Evolutionary conservation across 805 yeast genomes (phyloP).

Genomic region (Pichia exigua): DNA sequence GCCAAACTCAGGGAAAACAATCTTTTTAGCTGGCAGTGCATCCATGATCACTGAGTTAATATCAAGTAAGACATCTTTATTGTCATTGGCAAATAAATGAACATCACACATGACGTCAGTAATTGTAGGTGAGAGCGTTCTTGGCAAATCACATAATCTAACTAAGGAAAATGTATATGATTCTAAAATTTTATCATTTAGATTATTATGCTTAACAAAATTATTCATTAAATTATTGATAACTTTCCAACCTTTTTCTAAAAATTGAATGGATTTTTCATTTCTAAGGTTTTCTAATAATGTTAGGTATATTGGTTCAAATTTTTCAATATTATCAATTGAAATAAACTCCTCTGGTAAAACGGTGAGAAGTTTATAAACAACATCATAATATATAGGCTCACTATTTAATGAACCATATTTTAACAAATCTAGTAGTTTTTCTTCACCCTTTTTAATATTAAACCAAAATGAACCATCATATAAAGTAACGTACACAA

Average conservation of each 20-base stretch:
- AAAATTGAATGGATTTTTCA: constrained; percentile 20
- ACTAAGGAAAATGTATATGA: constrained; percentile 11
- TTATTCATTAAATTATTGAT: constrained; percentile 13
- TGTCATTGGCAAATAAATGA: constrained; percentile 12
- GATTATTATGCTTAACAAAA: constrained; percentile 2
- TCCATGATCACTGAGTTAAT: constrained; percentile 17
- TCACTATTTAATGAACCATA: constrained; percentile 49
- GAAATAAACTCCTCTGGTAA: constrained; percentile 19
- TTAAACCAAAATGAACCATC: constrained; percentile 46
- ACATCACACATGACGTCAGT: constrained; percentile 9
- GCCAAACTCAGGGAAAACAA: constrained; percentile 13
- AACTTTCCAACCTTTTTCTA: constrained; percentile 23
- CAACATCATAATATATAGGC: constrained; percentile 37
- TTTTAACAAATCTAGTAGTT: constrained; percentile 38
- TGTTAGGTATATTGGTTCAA: constrained; percentile 10
- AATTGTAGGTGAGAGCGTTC: constrained; percentile 10
- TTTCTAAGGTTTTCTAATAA: constrained; percentile 16
- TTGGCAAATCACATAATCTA: constrained; percentile 14
- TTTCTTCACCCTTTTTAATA: constrained; percentile 39
- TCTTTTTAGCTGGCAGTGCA: constrained; percentile 17
- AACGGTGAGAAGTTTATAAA: constrained; percentile 11
- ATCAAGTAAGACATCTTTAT: constrained; percentile 18
- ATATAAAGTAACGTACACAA: constrained; percentile 36
- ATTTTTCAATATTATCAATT: constrained; percentile 4
- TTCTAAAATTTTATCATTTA: constrained; percentile 5